Base-by-base conservation (phyloP, 78 protist species). In the Anaeramoeba flamelloides region DNA sequence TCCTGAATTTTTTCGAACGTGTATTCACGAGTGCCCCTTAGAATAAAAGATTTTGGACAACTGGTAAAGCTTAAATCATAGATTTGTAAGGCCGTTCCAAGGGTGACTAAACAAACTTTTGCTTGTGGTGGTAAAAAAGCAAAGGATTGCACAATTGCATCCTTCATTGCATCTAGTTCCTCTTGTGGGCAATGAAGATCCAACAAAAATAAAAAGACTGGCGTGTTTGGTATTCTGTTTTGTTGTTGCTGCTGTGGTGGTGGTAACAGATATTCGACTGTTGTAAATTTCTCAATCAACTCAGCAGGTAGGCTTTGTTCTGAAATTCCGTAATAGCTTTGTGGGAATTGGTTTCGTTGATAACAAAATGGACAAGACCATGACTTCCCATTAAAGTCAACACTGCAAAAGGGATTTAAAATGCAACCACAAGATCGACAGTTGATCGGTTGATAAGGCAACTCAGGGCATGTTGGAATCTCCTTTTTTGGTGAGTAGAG, bases 31-130 rank as follows among this genome's bases (percentile, higher is more conserved):
- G 69, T 17, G 8, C 69, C 69, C 17, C 69, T 8, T 8, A 53
- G 8, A 8, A 53, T 53, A 53, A 53, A 8, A 17, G 69, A 53
- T 53, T 53, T 53, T 53, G 69, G 69, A 53, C 8, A 53, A 53
- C 17, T 17, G 34, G 17, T 53, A 53, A 53, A 53, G 17, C 69
- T 53, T 53, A 53, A 53, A 53, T 53, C 69, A 53, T 53, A 53
- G 30, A 64, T 36, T 41, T 74, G 82, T 38, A 90, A 93, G 69
- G 89, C 87, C 2, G 93, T 84, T 17, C 99, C 99, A 75, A 86
- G 93, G 33, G 99, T 96, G 77, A 96, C 88, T 64, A 96, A 87
- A 31, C 97, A 97, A 38, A 96, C 93, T 40, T 79, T 83, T 1
- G 94, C 77, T 69, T 89, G 77, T 41, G 78, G 87, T 17, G 99